Evolutionary conservation across 768 basidiomycete species (phyloP), one percentile per base, ranked within the genome.

Genomic region (Termitomyces sp.): DNA sequence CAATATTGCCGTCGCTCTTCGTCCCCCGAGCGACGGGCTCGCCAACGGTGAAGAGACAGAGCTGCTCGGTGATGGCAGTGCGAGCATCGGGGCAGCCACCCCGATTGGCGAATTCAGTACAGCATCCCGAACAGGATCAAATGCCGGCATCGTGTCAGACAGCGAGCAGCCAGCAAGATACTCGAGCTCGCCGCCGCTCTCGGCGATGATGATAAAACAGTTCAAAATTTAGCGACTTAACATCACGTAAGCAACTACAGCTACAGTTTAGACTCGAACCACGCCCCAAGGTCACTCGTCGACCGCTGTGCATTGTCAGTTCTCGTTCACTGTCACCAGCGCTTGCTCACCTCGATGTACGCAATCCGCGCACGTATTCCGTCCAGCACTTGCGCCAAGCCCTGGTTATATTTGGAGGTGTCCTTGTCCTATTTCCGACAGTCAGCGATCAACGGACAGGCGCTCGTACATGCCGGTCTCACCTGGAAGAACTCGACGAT

Each of bases 51-150:
- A 71, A 59, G 76, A 67, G 47, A 62, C 50, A 54, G 63, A 51
- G 59, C 60, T 60, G 62, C 54, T 60, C 59, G 65, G 59, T 49
- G 66, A 64, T 58, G 66, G 57, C 39, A 63, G 59, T 57, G 62
- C 59, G 53, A 68, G 61, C 53, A 59, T 60, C 25, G 65, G 63
- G 17, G 59, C 74, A 55, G 78, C 67, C 61, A 77, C 76, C 40
- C 79, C 76, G 64, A 83, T 70, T 30, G 89, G 89, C 42, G 87
- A 88, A 72, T 89, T 89, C 64, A 88, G 81, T 65, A 90, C 87
- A 59, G 90, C 90, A 79, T 91, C 90, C 69, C 90, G 82, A 59
- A 92, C 89, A 65, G 90, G 89, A 79, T 91, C 90, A 78, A 91
- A 90, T 56, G 81, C 81, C 63, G 89, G 85, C 85, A 86, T 85